phyloP scores from a whole-genome alignment of 495 filamentous ascomycete genomes.

The Aspergillus sclerotiicarbonarius region DNA sequence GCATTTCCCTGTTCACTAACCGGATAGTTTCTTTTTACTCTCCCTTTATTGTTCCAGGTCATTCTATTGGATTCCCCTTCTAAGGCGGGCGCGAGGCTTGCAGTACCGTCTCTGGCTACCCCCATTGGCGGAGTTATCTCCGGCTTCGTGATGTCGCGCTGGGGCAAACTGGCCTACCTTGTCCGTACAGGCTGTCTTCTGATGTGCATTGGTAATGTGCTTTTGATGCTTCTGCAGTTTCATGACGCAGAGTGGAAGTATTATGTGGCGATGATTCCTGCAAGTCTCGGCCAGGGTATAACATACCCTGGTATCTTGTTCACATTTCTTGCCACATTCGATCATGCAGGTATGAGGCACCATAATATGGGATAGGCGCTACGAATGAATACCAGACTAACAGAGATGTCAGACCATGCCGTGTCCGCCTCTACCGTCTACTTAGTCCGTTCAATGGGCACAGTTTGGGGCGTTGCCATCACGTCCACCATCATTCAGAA shows the following conservation, averaged over 20 bases:
- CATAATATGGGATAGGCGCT: not conserved
- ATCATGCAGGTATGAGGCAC: slow-evolving; percentile 51
- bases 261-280: slow-evolving; percentile 60
- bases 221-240: slow-evolving; percentile 55
- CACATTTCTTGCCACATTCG: slow-evolving; percentile 61
- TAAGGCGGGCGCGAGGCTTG: slow-evolving; percentile 56
- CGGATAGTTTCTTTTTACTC: slow-evolving; percentile 60
- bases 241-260: slow-evolving; percentile 63
- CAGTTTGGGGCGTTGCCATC: slow-evolving; percentile 63
- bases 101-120: slow-evolving; percentile 60
- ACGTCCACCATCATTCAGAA: slow-evolving; percentile 64
- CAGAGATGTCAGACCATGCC: slow-evolving; percentile 51
- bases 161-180: slow-evolving; percentile 55
- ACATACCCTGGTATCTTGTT: slow-evolving; percentile 63
- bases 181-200: slow-evolving; percentile 54
- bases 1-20: not conserved
- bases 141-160: slow-evolving; percentile 63
- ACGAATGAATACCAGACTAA: not conserved
- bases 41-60: slow-evolving; percentile 64
- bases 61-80: slow-evolving; percentile 60
- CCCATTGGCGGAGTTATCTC: slow-evolving; percentile 60
- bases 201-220: slow-evolving; percentile 58
- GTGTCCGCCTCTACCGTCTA: slow-evolving; percentile 64
- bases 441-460: slow-evolving; percentile 61
- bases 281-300: slow-evolving; percentile 63